Evolutionary conservation across 1,139 yeast species (phyloP).

Genomic region (Candida sojae): DNA sequence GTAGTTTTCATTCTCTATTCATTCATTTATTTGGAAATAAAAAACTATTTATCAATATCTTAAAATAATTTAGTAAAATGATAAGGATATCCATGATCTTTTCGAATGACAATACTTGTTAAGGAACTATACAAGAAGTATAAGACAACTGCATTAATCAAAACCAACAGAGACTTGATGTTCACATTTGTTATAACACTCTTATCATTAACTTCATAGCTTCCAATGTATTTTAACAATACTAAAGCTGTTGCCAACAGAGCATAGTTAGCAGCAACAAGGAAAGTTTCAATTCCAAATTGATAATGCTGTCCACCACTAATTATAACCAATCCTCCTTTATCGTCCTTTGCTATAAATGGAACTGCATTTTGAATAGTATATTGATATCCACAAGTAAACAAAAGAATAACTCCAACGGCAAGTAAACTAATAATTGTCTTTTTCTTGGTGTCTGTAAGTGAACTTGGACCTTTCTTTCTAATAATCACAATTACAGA

Average conservation of each 20-base stretch:
- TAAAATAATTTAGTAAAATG: conserved; percentile 33
- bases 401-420: conserved; percentile 41
- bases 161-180: conserved; percentile 19
- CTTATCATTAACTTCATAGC: conserved; percentile 22
- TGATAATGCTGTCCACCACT: conserved; percentile 69
- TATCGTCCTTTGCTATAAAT: conserved; percentile 54
- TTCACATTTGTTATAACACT: conserved; percentile 22
- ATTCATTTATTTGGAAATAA: too few species aligned
- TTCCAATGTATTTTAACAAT: conserved; percentile 39
- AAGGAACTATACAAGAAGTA: conserved; percentile 38
- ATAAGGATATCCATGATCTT: conserved; percentile 45
- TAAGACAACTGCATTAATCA: conserved; percentile 20
- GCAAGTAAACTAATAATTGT: conserved; percentile 39
- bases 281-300: conserved; percentile 64
- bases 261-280: conserved; percentile 52
- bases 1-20: too few species aligned
- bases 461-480: conserved; percentile 43
- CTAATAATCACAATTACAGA: conserved; percentile 48
- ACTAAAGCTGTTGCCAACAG: conserved; percentile 41
- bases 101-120: conserved; percentile 41
- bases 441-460: conserved; percentile 33
- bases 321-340: conserved; percentile 51
- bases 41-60: conserved; percentile 2
- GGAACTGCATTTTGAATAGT: conserved; percentile 62
- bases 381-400: conserved; percentile 65